Percentiles rank a stretch among this genome's conserved stretches.
Evolutionary conservation across 441 rosid genomes (phyloP).

Genomic region (Omphalea diandra): DNA sequence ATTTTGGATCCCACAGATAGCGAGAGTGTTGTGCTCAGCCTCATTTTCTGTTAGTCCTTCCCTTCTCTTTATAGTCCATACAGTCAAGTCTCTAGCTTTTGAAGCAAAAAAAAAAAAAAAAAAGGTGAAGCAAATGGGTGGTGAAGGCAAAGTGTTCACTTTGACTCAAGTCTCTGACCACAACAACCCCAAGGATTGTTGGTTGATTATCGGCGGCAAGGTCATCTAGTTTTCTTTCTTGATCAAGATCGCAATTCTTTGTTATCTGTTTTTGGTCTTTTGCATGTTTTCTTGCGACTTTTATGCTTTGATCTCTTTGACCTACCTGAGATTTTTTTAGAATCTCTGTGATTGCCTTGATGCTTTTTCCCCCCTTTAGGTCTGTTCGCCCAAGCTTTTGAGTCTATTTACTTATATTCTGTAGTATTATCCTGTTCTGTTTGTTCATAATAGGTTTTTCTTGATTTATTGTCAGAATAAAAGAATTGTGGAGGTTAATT

Average conservation of each 20-base stretch:
- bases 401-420: background rate
- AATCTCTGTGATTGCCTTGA: background rate
- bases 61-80: background rate
- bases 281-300: background rate
- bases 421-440: background rate
- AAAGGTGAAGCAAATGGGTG: conserved; percentile 35
- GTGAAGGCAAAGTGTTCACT: conserved; percentile 51
- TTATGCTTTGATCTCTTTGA: background rate
- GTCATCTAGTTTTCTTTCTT: conserved; percentile 21
- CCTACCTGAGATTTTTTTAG: background rate
- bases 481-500: background rate
- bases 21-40: background rate
- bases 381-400: background rate
- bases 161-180: conserved; percentile 66
- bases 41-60: background rate
- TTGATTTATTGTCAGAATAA: background rate
- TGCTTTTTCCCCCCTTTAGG: background rate
- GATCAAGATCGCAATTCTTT: too few relatives aligned
- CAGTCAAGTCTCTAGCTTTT: background rate
- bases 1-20: too few relatives aligned
- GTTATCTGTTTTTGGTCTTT: background rate
- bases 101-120: background rate
- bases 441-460: too few relatives aligned
- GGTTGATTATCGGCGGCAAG: conserved; percentile 75
- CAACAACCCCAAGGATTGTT: conserved; percentile 57